Conservation (phyloP, 768 basidiomycete species). For the Psilocybe sp. region DNA sequence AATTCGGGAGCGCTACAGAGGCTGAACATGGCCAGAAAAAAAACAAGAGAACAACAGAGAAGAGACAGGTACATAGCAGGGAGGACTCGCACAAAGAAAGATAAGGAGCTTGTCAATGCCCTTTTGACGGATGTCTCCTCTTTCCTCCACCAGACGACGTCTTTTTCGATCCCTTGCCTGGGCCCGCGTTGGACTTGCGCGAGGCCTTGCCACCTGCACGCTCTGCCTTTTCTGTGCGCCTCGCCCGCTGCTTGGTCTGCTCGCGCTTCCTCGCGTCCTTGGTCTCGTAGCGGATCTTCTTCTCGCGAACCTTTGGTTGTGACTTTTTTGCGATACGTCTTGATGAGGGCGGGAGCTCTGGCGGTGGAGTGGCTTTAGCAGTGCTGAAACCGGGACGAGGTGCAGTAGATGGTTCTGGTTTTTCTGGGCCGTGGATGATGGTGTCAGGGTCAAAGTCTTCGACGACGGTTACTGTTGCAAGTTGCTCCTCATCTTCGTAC, state of each 20-base stretch:
- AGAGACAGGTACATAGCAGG: no score
- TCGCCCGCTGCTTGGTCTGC: conserved; percentile 57
- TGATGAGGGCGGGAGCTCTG: conserved; percentile 3
- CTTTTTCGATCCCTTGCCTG: conserved; percentile 16
- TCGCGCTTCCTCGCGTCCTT: conserved; percentile 63
- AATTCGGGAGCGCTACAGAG: no score
- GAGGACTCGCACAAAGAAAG: no score
- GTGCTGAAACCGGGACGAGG: not conserved
- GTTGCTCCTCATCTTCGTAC: conserved; percentile 79
- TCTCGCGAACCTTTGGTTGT: conserved; percentile 18
- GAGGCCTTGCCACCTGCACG: conserved; percentile 63
- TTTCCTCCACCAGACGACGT: conserved; percentile 15
- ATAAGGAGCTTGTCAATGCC: no score
- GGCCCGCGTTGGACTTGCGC: conserved; percentile 26
- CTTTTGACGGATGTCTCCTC: no score
- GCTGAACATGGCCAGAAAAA: no score
- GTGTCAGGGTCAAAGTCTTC: conserved; percentile 85
- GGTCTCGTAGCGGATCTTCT: conserved; percentile 67
- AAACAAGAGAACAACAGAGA: no score
- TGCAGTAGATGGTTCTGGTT: conserved; percentile 9
- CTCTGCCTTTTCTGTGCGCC: conserved; percentile 71
- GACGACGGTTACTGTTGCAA: conserved; percentile 87
- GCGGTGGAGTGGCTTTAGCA: conserved; percentile 6
- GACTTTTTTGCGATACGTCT: conserved; percentile 16
- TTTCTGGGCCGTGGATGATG: conserved; percentile 46